These are phyloP conservation scores for Suhomyces pyralidae DNA, from an alignment of 805 yeast genomes.

Conservation along the genomic window DNA sequence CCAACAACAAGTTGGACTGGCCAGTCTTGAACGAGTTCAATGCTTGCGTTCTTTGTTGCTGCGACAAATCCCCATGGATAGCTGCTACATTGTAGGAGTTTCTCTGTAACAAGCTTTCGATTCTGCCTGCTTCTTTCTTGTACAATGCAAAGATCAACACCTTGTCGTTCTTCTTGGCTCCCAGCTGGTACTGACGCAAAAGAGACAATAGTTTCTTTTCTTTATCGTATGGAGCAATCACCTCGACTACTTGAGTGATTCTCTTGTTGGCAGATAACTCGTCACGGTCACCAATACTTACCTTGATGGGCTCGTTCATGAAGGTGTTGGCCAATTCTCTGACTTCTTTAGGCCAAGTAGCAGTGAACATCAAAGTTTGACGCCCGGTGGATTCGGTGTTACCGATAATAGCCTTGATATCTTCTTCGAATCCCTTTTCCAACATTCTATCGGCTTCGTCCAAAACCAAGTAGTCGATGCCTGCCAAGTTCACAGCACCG, in stretches of 20 bases:
- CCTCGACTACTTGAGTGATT: constrained; percentile 91
- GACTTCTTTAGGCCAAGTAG: constrained; percentile 99
- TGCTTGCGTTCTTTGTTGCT: constrained; percentile 87
- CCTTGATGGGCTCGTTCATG: constrained; percentile 83
- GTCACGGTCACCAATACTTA: constrained; percentile 90
- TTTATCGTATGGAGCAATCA: constrained; percentile 70
- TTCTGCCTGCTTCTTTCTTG: constrained; percentile 93
- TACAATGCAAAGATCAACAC: constrained; percentile 89
- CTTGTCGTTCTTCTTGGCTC: constrained; percentile 66
- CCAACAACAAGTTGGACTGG: constrained; percentile 69
- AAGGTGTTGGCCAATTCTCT: constrained; percentile 84
- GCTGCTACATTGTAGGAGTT: constrained; percentile 85
- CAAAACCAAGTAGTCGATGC: constrained; percentile 74
- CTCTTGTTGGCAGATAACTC: constrained; percentile 93
- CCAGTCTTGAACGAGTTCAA: constrained; percentile 83
- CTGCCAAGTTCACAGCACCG: constrained; percentile 68
- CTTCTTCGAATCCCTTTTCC: constrained; percentile 97
- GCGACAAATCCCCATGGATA: constrained; percentile 93
- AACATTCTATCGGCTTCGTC: constrained; percentile 99
- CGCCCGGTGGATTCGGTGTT: constrained; percentile 50
- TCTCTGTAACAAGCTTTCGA: constrained; percentile 69
- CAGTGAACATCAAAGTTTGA: constrained; percentile 97
- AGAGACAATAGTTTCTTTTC: constrained; percentile 72
- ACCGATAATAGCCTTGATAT: constrained; percentile 79
- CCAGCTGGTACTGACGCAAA: constrained; percentile 70